Evolutionary conservation across 2,329 filamentous ascomycete species (phyloP), one percentile per base, ranked within the genome.

Genomic region (Penicillium sp.): DNA sequence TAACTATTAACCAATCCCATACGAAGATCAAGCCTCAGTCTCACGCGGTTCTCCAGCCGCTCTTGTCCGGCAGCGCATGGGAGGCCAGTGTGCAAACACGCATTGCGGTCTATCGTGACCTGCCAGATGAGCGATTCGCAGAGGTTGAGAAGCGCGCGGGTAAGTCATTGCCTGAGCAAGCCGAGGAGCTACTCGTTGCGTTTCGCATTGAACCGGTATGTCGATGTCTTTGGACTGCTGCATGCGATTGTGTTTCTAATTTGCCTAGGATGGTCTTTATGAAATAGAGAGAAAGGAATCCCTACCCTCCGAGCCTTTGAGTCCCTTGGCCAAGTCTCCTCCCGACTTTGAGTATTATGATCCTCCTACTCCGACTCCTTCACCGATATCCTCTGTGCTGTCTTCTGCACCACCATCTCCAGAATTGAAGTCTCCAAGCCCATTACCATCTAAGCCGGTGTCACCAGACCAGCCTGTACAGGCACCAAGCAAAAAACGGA

Each of bases 31-130:
- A 89, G 61, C 80, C 87, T 83, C 62, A 81, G 78, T 63, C 84
- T 81, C 63, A 70, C 17, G 89, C 92, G 15, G 84, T 88, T 12
- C 78, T 97, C 49, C 83, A 88, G 53, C 89, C 92, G 17, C 86
- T 90, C 41, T 81, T 97, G 61, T 88, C 88, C 56, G 87, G 89
- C 15, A 81, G 81, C 21, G 85, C 89, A 42, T 97, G 93, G 93
- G 92, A 96, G 60, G 86, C 85, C 62, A 88, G 86, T 33, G 79
- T 96, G 38, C 84, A 86, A 60, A 89, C 86, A 42, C 83, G 91
- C 54, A 73, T 96, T 60, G 88, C 89, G 25, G 74, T 96, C 35
- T 96, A 94, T 73, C 84, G 89, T 67, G 91, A 96, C 76, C 93
- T 85, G 84, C 82, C 80, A 60, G 56, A 62, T 15, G 54, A 52